Conservation (phyloP, 345 rosid genomes). For the Excoecaria cochinchinensis region DNA sequence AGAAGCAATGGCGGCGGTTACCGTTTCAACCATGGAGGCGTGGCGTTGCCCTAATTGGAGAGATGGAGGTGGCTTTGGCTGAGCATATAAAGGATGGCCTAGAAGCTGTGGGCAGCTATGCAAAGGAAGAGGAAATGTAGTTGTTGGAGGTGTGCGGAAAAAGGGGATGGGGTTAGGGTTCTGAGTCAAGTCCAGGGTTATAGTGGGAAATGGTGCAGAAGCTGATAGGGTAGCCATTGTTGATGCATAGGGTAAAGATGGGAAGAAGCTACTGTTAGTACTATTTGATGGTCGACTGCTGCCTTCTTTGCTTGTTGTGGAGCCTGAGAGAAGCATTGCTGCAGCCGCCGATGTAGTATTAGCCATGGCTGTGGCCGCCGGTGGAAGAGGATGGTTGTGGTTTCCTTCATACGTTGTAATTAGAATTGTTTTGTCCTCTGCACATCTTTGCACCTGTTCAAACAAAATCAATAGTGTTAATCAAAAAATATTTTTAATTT, state of each 20-base stretch:
- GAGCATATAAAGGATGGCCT: slow-evolving; percentile 35
- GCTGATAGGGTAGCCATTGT: slow-evolving; percentile 72
- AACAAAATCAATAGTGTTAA: background rate
- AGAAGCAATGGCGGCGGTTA: slow-evolving; percentile 68
- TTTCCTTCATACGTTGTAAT: slow-evolving; percentile 92
- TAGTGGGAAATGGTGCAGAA: slow-evolving; percentile 63
- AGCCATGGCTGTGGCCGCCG: slow-evolving; percentile 86
- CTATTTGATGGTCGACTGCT: slow-evolving; percentile 20
- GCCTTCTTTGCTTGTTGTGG: slow-evolving; percentile 60
- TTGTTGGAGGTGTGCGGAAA: slow-evolving; percentile 29
- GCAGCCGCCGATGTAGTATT: slow-evolving; percentile 90
- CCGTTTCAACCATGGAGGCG: slow-evolving; percentile 59
- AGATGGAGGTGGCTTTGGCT: slow-evolving; percentile 32
- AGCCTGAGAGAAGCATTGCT: slow-evolving; percentile 76
- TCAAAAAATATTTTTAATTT: no score
- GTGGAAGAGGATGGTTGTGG: slow-evolving; percentile 95
- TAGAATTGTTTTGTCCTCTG: slow-evolving; percentile 72
- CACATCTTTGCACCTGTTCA: slow-evolving; percentile 86
- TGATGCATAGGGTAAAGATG: slow-evolving; percentile 59
- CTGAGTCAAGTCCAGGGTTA: slow-evolving; percentile 83
- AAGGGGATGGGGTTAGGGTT: slow-evolving; percentile 43
- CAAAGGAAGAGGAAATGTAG: slow-evolving; percentile 44
- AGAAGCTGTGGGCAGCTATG: slow-evolving; percentile 38
- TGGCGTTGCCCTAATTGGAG: slow-evolving; percentile 47
- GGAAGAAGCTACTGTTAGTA: slow-evolving; percentile 32